phyloP scores from a whole-genome alignment of 1,284 basidiomycete genomes.

The Neonothopanus nambi region DNA sequence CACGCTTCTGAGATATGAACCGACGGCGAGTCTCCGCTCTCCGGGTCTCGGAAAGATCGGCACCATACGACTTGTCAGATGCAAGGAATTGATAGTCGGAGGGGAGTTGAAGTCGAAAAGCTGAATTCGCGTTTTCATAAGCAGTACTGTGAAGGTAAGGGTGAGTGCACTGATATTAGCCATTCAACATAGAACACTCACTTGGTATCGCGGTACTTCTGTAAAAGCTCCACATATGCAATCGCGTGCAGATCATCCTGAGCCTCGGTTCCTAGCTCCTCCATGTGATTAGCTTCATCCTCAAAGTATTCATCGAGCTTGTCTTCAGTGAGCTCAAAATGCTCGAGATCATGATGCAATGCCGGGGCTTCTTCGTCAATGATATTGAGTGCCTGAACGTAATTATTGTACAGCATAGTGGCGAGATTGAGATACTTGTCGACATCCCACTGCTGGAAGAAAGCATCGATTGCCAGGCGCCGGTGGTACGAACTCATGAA shows the following conservation, averaged over 20 bases:
- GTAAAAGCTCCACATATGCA: slow-evolving; percentile 23
- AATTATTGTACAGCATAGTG: slow-evolving; percentile 3
- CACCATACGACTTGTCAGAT: not conserved
- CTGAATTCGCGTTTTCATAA: too few relatives aligned
- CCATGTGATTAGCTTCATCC: slow-evolving; percentile 17
- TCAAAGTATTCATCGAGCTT: not conserved
- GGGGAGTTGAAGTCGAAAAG: not conserved
- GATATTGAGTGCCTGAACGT: slow-evolving; percentile 22
- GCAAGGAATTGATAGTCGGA: slow-evolving; percentile 2
- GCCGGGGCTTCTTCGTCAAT: slow-evolving; percentile 20
- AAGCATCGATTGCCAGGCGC: slow-evolving; percentile 25
- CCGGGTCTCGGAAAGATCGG: not conserved
- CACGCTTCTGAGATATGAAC: not conserved
- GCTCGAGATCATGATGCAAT: slow-evolving; percentile 10
- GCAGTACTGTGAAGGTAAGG: too few relatives aligned
- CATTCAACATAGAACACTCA: slow-evolving; percentile 12
- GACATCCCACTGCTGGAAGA: slow-evolving; percentile 21
- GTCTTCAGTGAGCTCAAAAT: not conserved
- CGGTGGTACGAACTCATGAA: slow-evolving; percentile 29
- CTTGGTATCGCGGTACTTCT: slow-evolving; percentile 16
- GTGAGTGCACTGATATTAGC: too few relatives aligned
- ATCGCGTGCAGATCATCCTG: slow-evolving; percentile 21
- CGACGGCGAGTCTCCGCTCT: slow-evolving; percentile 2
- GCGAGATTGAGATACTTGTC: slow-evolving; percentile 24
- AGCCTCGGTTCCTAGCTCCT: slow-evolving; percentile 22